Percentiles rank a stretch among this genome's conserved stretches.
Evolutionary conservation across 2,329 filamentous ascomycete species (phyloP).

Genomic region (Chaetomiaceae sp.): DNA sequence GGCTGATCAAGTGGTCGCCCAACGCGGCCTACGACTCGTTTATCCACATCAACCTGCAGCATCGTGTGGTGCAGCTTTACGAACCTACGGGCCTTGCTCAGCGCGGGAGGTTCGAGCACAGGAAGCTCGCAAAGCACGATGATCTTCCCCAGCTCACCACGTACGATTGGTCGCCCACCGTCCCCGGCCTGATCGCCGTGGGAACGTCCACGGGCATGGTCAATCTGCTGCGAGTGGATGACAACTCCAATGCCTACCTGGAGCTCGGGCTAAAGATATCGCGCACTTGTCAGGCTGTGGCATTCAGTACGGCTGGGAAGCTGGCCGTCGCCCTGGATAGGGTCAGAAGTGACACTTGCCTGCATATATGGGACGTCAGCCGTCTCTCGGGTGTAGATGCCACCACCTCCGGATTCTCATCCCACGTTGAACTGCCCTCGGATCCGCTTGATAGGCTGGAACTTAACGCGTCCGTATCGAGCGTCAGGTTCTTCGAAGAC

Average conservation of each 20-base stretch:
- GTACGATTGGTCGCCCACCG: slow-evolving; percentile 62
- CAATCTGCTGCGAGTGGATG: slow-evolving; percentile 67
- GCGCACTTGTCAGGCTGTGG: slow-evolving; percentile 74
- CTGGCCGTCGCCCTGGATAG: slow-evolving; percentile 76
- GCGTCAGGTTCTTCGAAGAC: slow-evolving; percentile 75
- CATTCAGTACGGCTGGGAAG: slow-evolving; percentile 68
- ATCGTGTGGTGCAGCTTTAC: slow-evolving; percentile 59
- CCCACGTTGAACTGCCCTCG: slow-evolving; percentile 45
- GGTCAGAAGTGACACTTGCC: slow-evolving; percentile 74
- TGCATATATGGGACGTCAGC: slow-evolving; percentile 78
- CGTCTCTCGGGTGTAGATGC: slow-evolving; percentile 50
- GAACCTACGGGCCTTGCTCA: slow-evolving; percentile 57
- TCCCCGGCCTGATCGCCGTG: slow-evolving; percentile 65
- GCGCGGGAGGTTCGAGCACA: slow-evolving; percentile 53
- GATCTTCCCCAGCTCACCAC: slow-evolving; percentile 61
- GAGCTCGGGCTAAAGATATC: slow-evolving; percentile 70
- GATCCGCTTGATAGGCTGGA: slow-evolving; percentile 58
- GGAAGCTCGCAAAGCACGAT: slow-evolving; percentile 55
- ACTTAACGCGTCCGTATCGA: slow-evolving; percentile 70
- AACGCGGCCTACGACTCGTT: slow-evolving; percentile 56
- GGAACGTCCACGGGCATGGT: slow-evolving; percentile 73
- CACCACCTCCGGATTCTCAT: slow-evolving; percentile 44
- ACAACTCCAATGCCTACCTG: slow-evolving; percentile 60
- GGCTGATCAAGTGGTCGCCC: slow-evolving; percentile 64
- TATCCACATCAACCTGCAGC: slow-evolving; percentile 61